Percentiles rank a stretch among this genome's conserved stretches.
These are phyloP conservation scores for Neostapfia colusana DNA, from an alignment of 176 grass and related monocot species.

Conservation along the genomic window DNA sequence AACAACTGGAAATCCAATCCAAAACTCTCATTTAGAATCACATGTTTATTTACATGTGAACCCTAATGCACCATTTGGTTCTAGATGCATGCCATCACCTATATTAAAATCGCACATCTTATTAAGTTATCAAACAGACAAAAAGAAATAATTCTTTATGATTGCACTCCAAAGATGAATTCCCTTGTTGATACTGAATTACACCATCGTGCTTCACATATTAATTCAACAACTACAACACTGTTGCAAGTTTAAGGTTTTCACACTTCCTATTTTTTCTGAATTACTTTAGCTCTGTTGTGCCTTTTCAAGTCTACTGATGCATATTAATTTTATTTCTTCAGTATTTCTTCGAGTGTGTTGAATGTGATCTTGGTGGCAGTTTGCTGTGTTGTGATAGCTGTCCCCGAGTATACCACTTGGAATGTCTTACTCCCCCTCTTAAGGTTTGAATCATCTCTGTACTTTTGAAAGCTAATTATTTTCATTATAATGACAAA, in stretches of 20 bases:
- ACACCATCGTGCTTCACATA: background rate
- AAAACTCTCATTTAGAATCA: background rate
- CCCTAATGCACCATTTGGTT: background rate
- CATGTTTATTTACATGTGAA: slow-evolving; percentile 19
- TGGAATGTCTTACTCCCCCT: slow-evolving; percentile 90
- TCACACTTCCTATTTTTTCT: slow-evolving; percentile 18
- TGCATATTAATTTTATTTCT: slow-evolving; percentile 36
- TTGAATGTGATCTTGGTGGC: slow-evolving; percentile 91
- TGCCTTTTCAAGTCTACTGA: slow-evolving; percentile 32
- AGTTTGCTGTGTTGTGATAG: slow-evolving; percentile 91
- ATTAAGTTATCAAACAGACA: slow-evolving; percentile 8
- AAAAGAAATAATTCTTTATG: slow-evolving; percentile 6
- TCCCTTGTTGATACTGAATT: slow-evolving; percentile 21
- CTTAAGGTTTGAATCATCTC: slow-evolving; percentile 67
- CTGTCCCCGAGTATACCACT: slow-evolving; percentile 87
- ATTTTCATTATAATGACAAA: slow-evolving; percentile 25
- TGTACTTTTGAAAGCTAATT: slow-evolving; percentile 27
- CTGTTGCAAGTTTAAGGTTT: slow-evolving; percentile 16
- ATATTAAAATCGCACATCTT: slow-evolving; percentile 7
- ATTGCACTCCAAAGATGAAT: slow-evolving; percentile 4
- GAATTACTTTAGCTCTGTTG: slow-evolving; percentile 18
- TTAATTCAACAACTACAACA: background rate
- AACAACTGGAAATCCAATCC: background rate
- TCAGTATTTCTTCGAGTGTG: slow-evolving; percentile 96
- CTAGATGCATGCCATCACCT: slow-evolving; percentile 25